phyloP scores from a whole-genome alignment of 257 asterid genomes.

The Solanum corneliomulleri region DNA sequence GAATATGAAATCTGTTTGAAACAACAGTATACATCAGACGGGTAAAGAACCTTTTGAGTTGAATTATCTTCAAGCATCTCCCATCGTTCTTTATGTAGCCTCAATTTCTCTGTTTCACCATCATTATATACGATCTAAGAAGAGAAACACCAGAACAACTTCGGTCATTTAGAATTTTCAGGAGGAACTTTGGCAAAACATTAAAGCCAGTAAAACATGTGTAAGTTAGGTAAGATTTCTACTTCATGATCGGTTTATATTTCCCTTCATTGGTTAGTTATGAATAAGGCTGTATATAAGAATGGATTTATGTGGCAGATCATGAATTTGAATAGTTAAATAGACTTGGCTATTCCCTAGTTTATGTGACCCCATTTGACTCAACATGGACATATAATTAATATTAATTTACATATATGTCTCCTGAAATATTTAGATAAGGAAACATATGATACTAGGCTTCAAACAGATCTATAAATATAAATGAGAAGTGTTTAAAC shows the following conservation, averaged over 20 bases:
- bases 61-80: conserved; percentile 1
- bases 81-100: conserved; percentile 38
- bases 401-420: neutral
- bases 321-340: neutral
- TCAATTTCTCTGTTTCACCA: conserved; percentile 27
- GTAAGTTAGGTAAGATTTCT: neutral
- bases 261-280: neutral
- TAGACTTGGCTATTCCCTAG: neutral
- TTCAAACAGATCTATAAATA: neutral
- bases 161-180: neutral
- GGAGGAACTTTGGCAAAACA: neutral
- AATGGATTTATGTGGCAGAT: neutral
- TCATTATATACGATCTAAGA: conserved; percentile 41
- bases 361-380: neutral
- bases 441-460: neutral
- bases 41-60: conserved; percentile 9
- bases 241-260: neutral
- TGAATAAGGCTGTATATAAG: neutral
- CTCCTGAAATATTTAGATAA: neutral
- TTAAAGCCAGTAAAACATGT: neutral
- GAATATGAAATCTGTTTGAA: neutral
- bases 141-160: neutral
- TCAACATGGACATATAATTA: neutral
- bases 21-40: neutral
- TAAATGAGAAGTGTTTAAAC: neutral